Evolutionary conservation across 2,329 filamentous ascomycete genomes (phyloP), one percentile per base, ranked within the genome.

Genomic region (Seiridium unicorne): DNA sequence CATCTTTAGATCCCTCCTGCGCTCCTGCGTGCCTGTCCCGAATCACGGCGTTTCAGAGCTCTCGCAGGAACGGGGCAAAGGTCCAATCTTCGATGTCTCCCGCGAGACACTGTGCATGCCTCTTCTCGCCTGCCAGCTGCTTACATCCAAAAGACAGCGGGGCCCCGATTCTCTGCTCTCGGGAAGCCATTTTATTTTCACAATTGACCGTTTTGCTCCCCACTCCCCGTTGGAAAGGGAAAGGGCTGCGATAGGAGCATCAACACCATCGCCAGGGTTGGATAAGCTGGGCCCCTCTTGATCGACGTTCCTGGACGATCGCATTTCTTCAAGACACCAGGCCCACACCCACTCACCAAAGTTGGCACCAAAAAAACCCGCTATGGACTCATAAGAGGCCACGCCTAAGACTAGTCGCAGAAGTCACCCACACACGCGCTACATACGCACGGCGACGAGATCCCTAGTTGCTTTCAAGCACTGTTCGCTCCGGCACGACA

Each of bases 271-370:
- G 35, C 55, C 35, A 40, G 44, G 55, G 26, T 49, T 18, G 55
- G 55, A 58, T 58, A 58, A 58, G 55, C 44, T 32, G 55, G 36
- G n/a, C 51, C 51, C 55, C 44, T 57, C 55, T 46, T 40, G 57
- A 59, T 59, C 57, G 51, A 32, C 57, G 57, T 59, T 47, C 57
- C 57, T 59, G 57, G 57, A 55, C 51, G 57, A 59, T 59, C 57
- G 57, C 51, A 59, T 54, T 54, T 59, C 48, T 53, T 40, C 49
- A 47, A 26, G 40, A 55, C 40, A 44, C 38, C 38, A 46, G 31
- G 35, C 35, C 35, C 35, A 26, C 51, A 49, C 53, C 53, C 5
- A 34, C 35, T 10, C 26, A n/a, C 8, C 7, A n/a, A 8, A 49
- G 9, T 18, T 38, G 13, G 42, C 7, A 13, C 51, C 51, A 55